Percentiles rank a stretch among this genome's conserved stretches.
Evolutionary conservation across 257 asterid genomes (phyloP).

Genomic region (Ilex asprella): DNA sequence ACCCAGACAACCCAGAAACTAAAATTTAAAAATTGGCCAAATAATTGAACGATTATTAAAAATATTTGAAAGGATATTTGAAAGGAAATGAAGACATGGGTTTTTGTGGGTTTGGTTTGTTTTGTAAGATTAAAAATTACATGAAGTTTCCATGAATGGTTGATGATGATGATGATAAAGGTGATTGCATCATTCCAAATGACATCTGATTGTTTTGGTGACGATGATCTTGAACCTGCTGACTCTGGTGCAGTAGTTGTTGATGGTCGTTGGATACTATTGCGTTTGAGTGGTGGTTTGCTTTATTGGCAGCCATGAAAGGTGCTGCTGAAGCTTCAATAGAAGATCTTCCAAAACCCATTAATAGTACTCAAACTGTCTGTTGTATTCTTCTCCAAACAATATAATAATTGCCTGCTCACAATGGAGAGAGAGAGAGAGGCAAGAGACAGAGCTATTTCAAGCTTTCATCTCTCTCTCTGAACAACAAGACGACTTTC

Average conservation of each 20-base stretch:
- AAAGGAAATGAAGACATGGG: background rate
- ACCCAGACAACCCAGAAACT: background rate
- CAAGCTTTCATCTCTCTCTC: background rate
- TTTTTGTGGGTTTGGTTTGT: background rate
- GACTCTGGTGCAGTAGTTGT: background rate
- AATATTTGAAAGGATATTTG: background rate
- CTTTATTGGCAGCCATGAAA: no score
- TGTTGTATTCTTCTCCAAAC: no score
- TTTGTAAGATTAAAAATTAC: conserved; percentile 17
- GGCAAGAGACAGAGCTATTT: background rate
- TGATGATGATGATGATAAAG: conserved; percentile 43
- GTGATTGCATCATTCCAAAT: conserved; percentile 53
- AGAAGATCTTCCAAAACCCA: no score
- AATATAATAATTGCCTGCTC: background rate
- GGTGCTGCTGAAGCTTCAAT: no score
- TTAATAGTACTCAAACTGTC: no score
- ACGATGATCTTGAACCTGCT: conserved; percentile 17
- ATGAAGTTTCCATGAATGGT: conserved; percentile 14
- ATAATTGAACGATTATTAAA: background rate
- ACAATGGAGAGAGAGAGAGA: background rate
- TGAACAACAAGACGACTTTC: conserved; percentile 1
- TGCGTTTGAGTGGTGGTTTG: background rate
- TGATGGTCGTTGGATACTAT: background rate
- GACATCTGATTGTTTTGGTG: conserved; percentile 45
- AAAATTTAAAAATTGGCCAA: no score